Conservation (phyloP, 2,329 filamentous ascomycete species). For the Colletotrichum shisoi region DNA sequence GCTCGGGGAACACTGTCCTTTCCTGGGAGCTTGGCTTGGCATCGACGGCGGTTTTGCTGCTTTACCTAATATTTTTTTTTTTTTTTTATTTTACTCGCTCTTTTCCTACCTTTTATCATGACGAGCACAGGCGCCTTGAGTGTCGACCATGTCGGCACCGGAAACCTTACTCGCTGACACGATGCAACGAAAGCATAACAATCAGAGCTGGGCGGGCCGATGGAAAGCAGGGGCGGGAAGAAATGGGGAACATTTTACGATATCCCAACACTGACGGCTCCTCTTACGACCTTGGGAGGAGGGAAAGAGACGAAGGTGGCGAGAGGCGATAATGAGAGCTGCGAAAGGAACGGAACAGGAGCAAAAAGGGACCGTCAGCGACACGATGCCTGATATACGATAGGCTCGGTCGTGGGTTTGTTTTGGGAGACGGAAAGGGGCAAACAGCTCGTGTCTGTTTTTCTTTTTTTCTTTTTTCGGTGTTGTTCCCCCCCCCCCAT, state of each 20-base stretch:
- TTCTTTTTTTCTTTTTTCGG: neutral
- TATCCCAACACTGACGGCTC: slow-evolving; percentile 33
- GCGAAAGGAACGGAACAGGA: neutral
- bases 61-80: slow-evolving; percentile 30
- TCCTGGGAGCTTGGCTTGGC: slow-evolving; percentile 9
- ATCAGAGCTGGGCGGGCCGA: slow-evolving; percentile 7
- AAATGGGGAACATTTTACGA: slow-evolving; percentile 29
- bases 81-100: slow-evolving; percentile 6
- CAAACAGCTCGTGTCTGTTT: neutral
- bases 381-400: slow-evolving; percentile 21
- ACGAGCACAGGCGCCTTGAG: neutral
- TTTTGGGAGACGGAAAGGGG: neutral
- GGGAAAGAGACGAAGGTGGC: slow-evolving; percentile 3
- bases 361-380: neutral
- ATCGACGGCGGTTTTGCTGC: slow-evolving; percentile 11
- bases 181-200: slow-evolving; percentile 39
- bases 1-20: neutral
- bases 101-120: neutral
- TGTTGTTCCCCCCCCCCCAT: neutral
- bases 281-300: slow-evolving; percentile 28
- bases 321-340: slow-evolving; percentile 23
- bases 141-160: slow-evolving; percentile 7
- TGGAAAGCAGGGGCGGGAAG: neutral
- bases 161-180: slow-evolving; percentile 14
- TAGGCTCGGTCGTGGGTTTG: slow-evolving; percentile 8